These are phyloP conservation scores for Boletus sp. DNA, from an alignment of 768 basidiomycete species.

Conservation along the genomic window DNA sequence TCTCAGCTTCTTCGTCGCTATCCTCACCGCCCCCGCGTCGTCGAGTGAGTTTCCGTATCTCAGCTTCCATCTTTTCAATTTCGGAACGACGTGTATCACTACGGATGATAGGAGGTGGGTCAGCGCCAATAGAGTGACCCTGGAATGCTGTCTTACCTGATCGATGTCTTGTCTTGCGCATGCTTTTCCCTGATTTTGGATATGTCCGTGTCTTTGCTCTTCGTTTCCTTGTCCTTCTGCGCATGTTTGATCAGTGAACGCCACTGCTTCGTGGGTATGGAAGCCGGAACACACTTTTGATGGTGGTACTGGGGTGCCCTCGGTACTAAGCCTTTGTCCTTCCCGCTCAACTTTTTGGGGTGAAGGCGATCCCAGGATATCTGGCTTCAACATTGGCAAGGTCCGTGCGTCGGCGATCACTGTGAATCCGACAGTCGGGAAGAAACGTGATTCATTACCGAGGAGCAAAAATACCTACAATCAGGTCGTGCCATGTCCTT, in stretches of 20 bases:
- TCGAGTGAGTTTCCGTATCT: constrained; percentile 75
- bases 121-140: background rate
- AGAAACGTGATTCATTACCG: background rate
- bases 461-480: constrained; percentile 45
- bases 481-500: constrained; percentile 83
- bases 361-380: constrained; percentile 1
- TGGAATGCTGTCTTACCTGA: constrained; percentile 41
- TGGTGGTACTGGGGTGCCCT: background rate
- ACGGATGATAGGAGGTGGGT: background rate
- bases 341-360: constrained; percentile 1
- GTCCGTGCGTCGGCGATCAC: constrained; percentile 21
- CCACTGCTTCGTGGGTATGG: background rate
- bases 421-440: constrained; percentile 7
- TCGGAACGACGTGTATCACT: constrained; percentile 69
- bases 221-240: constrained; percentile 10
- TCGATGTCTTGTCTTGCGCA: constrained; percentile 62
- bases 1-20: constrained; percentile 60
- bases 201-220: constrained; percentile 45
- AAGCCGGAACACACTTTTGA: constrained; percentile 16
- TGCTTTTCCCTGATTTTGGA: constrained; percentile 74
- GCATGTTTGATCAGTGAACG: background rate
- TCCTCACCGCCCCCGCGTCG: constrained; percentile 52
- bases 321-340: background rate
- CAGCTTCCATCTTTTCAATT: constrained; percentile 85
- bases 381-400: constrained; percentile 6